phyloP scores from a whole-genome alignment of 129 eudicot species.

The Heracleum sosnowskyi region DNA sequence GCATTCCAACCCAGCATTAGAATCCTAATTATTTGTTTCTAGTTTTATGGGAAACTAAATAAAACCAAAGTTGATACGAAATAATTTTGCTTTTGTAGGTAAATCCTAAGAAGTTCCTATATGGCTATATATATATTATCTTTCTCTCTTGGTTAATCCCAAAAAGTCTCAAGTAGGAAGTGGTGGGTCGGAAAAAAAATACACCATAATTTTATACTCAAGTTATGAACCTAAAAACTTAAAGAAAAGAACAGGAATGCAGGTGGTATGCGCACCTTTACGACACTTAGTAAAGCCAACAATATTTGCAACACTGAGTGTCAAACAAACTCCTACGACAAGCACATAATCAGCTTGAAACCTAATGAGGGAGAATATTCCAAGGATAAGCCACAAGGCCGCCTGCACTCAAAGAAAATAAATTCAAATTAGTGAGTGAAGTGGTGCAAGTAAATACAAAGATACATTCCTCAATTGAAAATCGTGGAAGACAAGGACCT shows the following conservation, averaged over 20 bases:
- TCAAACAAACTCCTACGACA: slow-evolving; percentile 95
- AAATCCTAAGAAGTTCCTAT: neutral
- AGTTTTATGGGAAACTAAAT: neutral
- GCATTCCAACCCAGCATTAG: neutral
- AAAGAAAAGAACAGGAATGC: neutral
- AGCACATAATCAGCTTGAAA: slow-evolving; percentile 97
- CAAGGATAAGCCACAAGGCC: slow-evolving; percentile 76
- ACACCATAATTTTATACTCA: neutral
- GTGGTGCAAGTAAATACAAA: neutral
- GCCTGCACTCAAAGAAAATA: slow-evolving; percentile 46
- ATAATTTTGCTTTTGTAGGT: neutral
- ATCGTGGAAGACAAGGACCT: neutral
- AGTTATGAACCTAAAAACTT: neutral
- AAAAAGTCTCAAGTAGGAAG: neutral
- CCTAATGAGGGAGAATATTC: slow-evolving; percentile 87
- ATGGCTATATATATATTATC: too few species aligned
- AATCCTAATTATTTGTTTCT: neutral
- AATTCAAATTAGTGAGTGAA: neutral
- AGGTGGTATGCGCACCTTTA: slow-evolving; percentile 51
- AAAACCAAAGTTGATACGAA: neutral
- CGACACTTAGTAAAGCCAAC: slow-evolving; percentile 94
- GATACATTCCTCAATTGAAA: neutral
- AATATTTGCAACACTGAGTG: slow-evolving; percentile 90
- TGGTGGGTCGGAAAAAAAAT: neutral
- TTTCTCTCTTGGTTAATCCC: neutral